Evolutionary conservation across 805 yeast species (phyloP).

Genomic region (Saturnispora halmiae): DNA sequence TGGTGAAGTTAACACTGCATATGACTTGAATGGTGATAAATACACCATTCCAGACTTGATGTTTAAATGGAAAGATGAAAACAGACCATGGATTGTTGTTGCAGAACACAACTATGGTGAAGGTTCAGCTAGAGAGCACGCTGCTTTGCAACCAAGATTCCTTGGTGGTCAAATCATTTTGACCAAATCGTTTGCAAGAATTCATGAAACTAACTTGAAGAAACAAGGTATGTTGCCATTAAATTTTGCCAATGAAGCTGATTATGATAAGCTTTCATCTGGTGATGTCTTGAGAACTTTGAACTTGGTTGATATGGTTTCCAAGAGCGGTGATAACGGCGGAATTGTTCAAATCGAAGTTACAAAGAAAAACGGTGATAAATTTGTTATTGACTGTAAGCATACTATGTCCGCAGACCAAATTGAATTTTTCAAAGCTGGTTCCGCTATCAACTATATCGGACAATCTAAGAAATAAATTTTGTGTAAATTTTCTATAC

Average conservation of each 20-base stretch:
- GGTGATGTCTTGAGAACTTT: slow-evolving; percentile 75
- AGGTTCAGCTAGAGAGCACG: slow-evolving; percentile 99
- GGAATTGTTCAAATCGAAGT: slow-evolving; percentile 66
- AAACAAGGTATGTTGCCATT: slow-evolving; percentile 97
- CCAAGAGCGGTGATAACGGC: slow-evolving; percentile 80
- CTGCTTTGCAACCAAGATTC: slow-evolving; percentile 92
- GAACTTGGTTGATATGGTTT: slow-evolving; percentile 66
- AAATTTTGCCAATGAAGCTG: slow-evolving; percentile 82
- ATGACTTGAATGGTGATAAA: slow-evolving; percentile 72
- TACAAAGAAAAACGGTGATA: slow-evolving; percentile 63
- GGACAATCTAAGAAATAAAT: slow-evolving; percentile 24
- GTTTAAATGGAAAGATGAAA: slow-evolving; percentile 87
- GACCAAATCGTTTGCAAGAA: slow-evolving; percentile 94
- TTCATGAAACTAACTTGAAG: slow-evolving; percentile 95
- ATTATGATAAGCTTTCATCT: slow-evolving; percentile 70
- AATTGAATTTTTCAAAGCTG: slow-evolving; percentile 92
- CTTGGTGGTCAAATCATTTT: slow-evolving; percentile 83
- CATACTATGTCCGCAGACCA: slow-evolving; percentile 98
- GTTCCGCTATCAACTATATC: slow-evolving; percentile 90
- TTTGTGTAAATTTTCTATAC: neutral
- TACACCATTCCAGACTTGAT: slow-evolving; percentile 90
- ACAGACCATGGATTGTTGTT: slow-evolving; percentile 85
- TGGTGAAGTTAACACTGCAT: slow-evolving; percentile 87
- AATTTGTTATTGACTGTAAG: slow-evolving; percentile 62
- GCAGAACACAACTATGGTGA: slow-evolving; percentile 99